Evolutionary conservation across 495 filamentous ascomycete genomes (phyloP), one percentile per base, ranked within the genome.

Genomic region (Neurospora sp.): DNA sequence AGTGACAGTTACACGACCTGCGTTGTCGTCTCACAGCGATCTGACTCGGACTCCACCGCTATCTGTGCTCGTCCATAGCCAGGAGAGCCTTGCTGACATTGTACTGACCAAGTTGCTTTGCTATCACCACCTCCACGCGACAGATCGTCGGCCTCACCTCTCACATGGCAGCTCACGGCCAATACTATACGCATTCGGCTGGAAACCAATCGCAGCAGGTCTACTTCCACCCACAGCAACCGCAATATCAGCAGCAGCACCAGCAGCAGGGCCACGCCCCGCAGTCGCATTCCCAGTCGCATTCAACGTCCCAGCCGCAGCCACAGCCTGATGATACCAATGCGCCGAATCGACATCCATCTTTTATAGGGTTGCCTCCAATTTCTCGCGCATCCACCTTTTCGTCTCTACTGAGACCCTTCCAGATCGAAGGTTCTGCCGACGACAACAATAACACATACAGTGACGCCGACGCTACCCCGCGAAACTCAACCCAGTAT

Each of bases 371-470:
- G 12, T 76, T 87, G 45, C 86, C 86, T 16, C 85, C 86, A 14
- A 86, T 88, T 73, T 83, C 86, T 61, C 82, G 86, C 16, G 82
- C 81, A 16, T 88, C 86, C 20, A 85, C 85, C 12, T 85, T 87
- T 74, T 81, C 81, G 69, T 71, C 86, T 8, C 75, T 81, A 70
- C 74, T 83, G 45, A 72, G 74, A 35, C 69, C 79, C 27, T 74
- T 71, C 35, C 70, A 74, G 14, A 74, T 75, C 20, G 69, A 71
- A n/a, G 75, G 73, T 41, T 72, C 70, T 17, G 12, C 73, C 76
- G 78, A 17, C 73, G 80, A 73, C 69, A 71, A 40, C 40, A 68
- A 71, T 12, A 70, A 61, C 44, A 44, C 35, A 9, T 69, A 45
- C 40, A 69, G 40, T 61, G 61, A 39, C 53, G 31, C 44, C 14